Evolutionary conservation across 306 rosid species (phyloP), one percentile per base, ranked within the genome.

Genomic region (Inga oerstediana): DNA sequence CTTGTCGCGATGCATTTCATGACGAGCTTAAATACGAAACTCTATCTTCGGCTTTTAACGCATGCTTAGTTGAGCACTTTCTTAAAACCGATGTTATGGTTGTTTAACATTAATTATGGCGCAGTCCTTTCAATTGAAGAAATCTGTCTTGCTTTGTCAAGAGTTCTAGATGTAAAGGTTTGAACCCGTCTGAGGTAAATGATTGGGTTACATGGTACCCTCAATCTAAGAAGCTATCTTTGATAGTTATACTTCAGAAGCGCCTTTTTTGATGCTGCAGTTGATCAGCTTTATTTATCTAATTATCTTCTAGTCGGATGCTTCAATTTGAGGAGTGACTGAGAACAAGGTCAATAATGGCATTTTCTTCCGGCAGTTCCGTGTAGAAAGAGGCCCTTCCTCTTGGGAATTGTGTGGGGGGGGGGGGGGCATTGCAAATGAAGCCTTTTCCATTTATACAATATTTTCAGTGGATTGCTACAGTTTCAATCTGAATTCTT

Each of bases 301-400:
- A 58, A 37, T 58, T 54, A 56, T 11, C 34, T 76, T 76, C 39
- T 76, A 22, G 43, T 10, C 27, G n/a, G 27, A 43, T 59, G 56
- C 70, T 58, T 76, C 9, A 76, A 20, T 67, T 7, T 76, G 41
- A 76, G 62, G 41, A 58, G 71, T 58, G 80, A 24, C 8, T 41
- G 54, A 76, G 69, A 58, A 41, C 22, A 12, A 19, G 20, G 34
- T 15, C 34, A 43, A 20, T n/a, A 4, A 6, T 69, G 8, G 32
- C 62, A n/a, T 49, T 30, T 74, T 49, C 30, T 30, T 39, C 17
- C 32, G 14, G 64, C 32, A 52, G 16, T 74, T 49, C 49, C 77
- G 3, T 15, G 49, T 49, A 30, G 44, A 48, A 30, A 46, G 56
- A 74, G 65, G 32, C 45, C 45, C 15, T 74, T 74, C 45, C 46